Percentiles rank a stretch among this genome's conserved stretches.
Conservation (phyloP, 2,329 filamentous ascomycete species). For the Aschersonia sp. region DNA sequence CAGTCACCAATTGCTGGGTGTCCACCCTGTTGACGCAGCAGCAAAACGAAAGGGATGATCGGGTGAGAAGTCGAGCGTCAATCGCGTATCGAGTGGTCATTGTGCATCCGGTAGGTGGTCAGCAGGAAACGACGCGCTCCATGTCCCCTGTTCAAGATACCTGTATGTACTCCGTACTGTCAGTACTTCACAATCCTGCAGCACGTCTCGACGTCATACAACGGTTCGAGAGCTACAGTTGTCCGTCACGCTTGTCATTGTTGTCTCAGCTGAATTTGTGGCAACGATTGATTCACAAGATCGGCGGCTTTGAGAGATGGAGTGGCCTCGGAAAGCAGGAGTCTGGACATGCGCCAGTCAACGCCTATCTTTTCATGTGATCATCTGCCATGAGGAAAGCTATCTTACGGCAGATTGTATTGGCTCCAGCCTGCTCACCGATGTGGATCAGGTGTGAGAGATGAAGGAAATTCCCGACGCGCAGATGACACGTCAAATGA, state of each 20-base stretch:
- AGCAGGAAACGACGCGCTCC: background rate
- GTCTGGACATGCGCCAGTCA: too few relatives aligned
- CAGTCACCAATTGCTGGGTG: too few relatives aligned
- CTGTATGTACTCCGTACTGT: background rate
- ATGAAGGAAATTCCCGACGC: background rate
- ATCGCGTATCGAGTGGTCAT: too few relatives aligned
- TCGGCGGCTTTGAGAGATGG: background rate
- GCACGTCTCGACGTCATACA: background rate
- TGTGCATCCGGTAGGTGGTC: too few relatives aligned
- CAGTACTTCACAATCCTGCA: background rate
- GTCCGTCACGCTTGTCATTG: background rate
- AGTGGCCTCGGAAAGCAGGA: background rate
- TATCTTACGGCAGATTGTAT: background rate
- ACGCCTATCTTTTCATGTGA: background rate
- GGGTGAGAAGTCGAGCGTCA: too few relatives aligned
- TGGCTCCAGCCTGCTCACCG: background rate
- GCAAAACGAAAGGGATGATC: too few relatives aligned
- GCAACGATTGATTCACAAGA: background rate
- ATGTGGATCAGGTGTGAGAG: background rate
- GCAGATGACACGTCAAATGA: slow-evolving; percentile 3
- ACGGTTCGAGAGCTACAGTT: background rate
- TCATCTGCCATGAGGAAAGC: background rate
- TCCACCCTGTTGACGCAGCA: too few relatives aligned
- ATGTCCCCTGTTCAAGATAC: background rate
- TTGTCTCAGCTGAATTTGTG: background rate